These are phyloP conservation scores for Rhinocladiella similis DNA, from an alignment of 2,329 filamentous ascomycete species.

Conservation along the genomic window DNA sequence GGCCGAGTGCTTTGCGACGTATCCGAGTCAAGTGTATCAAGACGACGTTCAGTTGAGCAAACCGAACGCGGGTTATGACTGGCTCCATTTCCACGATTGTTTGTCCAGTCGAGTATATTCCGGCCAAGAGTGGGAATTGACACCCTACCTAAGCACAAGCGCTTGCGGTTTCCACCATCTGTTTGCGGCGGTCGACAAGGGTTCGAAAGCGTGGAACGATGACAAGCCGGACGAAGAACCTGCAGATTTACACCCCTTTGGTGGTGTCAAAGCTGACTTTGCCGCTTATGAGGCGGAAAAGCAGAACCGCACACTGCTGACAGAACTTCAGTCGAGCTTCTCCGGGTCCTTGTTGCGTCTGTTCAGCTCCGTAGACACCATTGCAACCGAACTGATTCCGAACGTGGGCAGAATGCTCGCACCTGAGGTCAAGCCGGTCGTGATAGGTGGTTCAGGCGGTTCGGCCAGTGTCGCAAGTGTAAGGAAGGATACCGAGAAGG, in stretches of 20 bases:
- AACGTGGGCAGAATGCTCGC: conserved; percentile 76
- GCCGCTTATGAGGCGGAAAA: conserved; percentile 78
- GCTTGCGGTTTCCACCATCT: conserved; percentile 87
- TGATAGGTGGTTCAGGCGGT: conserved; percentile 70
- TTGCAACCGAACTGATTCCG: conserved; percentile 80
- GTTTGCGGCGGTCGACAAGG: conserved; percentile 69
- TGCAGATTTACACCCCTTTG: conserved; percentile 68
- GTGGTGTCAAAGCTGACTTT: conserved; percentile 79
- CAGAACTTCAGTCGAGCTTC: conserved; percentile 70
- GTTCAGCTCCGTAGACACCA: conserved; percentile 75
- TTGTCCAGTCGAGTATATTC: conserved; percentile 76
- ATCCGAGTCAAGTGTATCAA: conserved; percentile 84
- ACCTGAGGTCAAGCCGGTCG: conserved; percentile 86
- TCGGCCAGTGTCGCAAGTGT: conserved; percentile 75
- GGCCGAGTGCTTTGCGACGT: conserved; percentile 77
- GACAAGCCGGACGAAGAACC: conserved; percentile 45
- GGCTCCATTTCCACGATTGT: conserved; percentile 89
- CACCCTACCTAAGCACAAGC: conserved; percentile 81
- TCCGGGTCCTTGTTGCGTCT: conserved; percentile 70
- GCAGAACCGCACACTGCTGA: conserved; percentile 72
- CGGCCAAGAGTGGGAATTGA: conserved; percentile 91
- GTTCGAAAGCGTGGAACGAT: conserved; percentile 46
- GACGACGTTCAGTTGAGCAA: conserved; percentile 91
- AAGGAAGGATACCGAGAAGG: conserved; percentile 79
- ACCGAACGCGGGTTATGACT: conserved; percentile 83